Conservation (phyloP, 2,329 filamentous ascomycete genomes). For the Pyrenophora graminea region DNA sequence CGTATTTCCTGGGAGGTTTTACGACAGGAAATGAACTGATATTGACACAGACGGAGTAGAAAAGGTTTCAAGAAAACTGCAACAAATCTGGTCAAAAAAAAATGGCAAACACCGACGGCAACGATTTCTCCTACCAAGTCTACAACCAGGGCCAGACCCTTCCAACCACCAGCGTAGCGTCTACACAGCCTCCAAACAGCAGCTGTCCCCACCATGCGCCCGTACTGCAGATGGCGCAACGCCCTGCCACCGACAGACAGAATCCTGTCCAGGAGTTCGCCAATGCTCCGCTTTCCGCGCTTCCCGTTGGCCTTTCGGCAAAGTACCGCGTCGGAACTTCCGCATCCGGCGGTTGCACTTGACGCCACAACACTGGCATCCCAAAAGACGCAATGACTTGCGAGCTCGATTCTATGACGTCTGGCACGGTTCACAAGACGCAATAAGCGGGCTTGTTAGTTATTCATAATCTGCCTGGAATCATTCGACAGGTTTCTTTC, state of each 20-base stretch:
- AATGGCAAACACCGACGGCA: no score
- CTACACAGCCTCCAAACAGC: neutral
- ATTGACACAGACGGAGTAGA: neutral
- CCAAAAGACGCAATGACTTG: neutral
- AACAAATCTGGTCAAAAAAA: no score
- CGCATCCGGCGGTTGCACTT: constrained; percentile 8
- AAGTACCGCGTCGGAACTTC: constrained; percentile 8
- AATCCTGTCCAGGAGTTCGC: neutral
- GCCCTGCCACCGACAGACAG: neutral
- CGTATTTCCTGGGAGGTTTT: neutral
- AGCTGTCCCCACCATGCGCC: constrained; percentile 6
- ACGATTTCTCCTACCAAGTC: constrained; percentile 1
- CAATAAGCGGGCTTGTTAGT: no score
- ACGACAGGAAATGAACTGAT: neutral
- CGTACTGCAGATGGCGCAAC: neutral
- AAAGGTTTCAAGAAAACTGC: neutral
- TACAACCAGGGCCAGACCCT: neutral
- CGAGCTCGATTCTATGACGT: constrained; percentile 2
- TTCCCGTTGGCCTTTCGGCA: neutral
- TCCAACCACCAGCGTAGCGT: neutral
- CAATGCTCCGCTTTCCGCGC: neutral
- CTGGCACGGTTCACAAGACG: no score
- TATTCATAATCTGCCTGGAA: no score
- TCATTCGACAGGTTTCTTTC: no score
- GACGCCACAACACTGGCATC: neutral